A percentile compares a stretch with the other conserved stretches of the same genome.
These are phyloP conservation scores for Vicia villosa DNA, from an alignment of 306 rosid species.

Conservation along the genomic window DNA sequence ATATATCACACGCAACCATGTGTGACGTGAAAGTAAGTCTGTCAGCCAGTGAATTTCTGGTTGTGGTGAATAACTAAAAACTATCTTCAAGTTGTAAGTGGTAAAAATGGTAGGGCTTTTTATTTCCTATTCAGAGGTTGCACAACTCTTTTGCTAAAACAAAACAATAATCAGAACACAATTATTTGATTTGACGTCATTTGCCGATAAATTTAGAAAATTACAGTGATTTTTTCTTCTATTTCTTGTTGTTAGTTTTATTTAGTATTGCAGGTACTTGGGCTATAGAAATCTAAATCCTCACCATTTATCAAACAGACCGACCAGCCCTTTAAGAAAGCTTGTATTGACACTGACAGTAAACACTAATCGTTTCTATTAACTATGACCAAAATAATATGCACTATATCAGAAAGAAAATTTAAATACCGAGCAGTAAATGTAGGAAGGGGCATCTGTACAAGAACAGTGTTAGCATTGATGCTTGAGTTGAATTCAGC, in stretches of 20 bases:
- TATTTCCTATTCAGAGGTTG: too few species aligned
- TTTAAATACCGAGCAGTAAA: slow-evolving; percentile 71
- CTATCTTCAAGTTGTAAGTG: too few species aligned
- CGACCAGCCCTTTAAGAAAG: background rate
- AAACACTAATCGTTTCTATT: slow-evolving; percentile 4
- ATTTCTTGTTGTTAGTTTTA: background rate
- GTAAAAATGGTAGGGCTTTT: too few species aligned
- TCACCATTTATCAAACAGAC: slow-evolving; percentile 13
- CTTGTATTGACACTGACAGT: slow-evolving; percentile 18
- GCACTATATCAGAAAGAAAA: slow-evolving; percentile 33
- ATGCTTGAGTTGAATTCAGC: slow-evolving; percentile 75
- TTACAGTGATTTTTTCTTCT: background rate
- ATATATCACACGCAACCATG: slow-evolving; percentile 17
- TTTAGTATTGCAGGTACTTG: background rate
- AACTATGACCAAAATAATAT: slow-evolving; percentile 17
- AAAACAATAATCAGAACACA: background rate
- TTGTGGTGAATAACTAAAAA: too few species aligned
- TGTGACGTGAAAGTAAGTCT: background rate
- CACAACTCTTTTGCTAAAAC: background rate
- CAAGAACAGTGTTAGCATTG: slow-evolving; percentile 68
- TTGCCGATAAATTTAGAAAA: background rate
- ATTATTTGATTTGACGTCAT: background rate
- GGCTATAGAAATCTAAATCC: slow-evolving; percentile 3
- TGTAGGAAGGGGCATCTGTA: slow-evolving; percentile 84
- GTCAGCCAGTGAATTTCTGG: too few species aligned